Percentiles rank a stretch among this genome's conserved stretches.
These are phyloP conservation scores for Senecio squalidus DNA, from an alignment of 140 eudicot genomes.

Conservation along the genomic window DNA sequence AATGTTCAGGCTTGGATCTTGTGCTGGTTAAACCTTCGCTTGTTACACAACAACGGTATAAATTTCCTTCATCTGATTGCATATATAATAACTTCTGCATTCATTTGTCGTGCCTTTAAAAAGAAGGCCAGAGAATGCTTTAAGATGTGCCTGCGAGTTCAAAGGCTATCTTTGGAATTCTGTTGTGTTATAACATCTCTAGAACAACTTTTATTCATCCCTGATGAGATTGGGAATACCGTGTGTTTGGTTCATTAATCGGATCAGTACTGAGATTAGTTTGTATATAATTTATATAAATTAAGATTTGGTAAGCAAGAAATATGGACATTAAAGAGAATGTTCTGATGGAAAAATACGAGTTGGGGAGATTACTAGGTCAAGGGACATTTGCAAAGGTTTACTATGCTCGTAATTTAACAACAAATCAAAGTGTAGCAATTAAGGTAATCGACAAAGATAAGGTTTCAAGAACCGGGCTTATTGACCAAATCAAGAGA, in stretches of 20 bases:
- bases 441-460: slow-evolving; percentile 59
- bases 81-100: background rate
- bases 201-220: slow-evolving; percentile 29
- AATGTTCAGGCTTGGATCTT: slow-evolving; percentile 24
- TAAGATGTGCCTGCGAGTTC: slow-evolving; percentile 31
- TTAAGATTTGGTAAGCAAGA: background rate
- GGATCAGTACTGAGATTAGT: background rate
- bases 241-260: background rate
- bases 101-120: too few relatives aligned
- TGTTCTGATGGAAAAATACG: slow-evolving; percentile 51
- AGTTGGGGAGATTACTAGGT: slow-evolving; percentile 63
- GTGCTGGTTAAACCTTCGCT: slow-evolving; percentile 1
- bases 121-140: slow-evolving; percentile 38
- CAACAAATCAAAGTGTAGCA: slow-evolving; percentile 55
- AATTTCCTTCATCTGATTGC: background rate
- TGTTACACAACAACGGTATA: slow-evolving; percentile 1
- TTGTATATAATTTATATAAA: background rate
- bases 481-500: slow-evolving; percentile 47
- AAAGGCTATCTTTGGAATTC: too few relatives aligned
- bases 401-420: slow-evolving; percentile 38
- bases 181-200: slow-evolving; percentile 12
- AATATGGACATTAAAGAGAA: slow-evolving; percentile 38
- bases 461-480: slow-evolving; percentile 37
- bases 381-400: slow-evolving; percentile 81
- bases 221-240: slow-evolving; percentile 41